phyloP scores from a whole-genome alignment of 2,329 filamentous ascomycete genomes.

The Claviceps humidiphila region DNA sequence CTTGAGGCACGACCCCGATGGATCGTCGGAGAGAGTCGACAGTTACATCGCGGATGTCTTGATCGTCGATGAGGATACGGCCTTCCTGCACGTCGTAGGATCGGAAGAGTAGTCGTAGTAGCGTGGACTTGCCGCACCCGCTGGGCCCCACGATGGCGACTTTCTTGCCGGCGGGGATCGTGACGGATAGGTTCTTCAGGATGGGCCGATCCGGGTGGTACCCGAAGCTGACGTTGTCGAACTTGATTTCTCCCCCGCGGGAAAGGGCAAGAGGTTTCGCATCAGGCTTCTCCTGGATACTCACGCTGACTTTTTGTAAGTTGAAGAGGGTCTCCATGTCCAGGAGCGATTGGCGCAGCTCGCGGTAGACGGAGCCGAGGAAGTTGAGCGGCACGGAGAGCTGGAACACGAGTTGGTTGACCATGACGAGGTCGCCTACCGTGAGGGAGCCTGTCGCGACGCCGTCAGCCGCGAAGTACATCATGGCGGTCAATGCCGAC shows the following conservation, averaged over 20 bases:
- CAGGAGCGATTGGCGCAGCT: conserved; percentile 82
- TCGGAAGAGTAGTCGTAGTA: conserved; percentile 80
- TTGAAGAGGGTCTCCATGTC: conserved; percentile 99
- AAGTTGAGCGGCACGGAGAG: conserved; percentile 95
- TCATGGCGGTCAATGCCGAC: conserved; percentile 85
- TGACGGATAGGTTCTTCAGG: conserved; percentile 68
- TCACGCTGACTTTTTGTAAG: conserved; percentile 89
- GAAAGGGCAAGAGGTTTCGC: conserved; percentile 60
- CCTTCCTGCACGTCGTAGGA: conserved; percentile 84
- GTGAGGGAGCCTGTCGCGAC: conserved; percentile 71
- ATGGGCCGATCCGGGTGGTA: conserved; percentile 83
- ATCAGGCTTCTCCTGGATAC: conserved; percentile 62
- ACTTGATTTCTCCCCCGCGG: conserved; percentile 76
- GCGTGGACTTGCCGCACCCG: conserved; percentile 91
- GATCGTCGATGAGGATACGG: conserved; percentile 80
- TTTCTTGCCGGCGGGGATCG: conserved; percentile 91
- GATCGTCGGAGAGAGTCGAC: conserved; percentile 70
- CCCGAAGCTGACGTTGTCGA: conserved; percentile 90
- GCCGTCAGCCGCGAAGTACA: conserved; percentile 89
- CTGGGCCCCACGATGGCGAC: conserved; percentile 90
- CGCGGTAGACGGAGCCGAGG: conserved; percentile 91
- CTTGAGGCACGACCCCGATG: conserved; percentile 93
- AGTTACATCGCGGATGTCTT: conserved; percentile 74
- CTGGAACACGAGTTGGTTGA: conserved; percentile 97
- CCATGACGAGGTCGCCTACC: conserved; percentile 94